Evolutionary conservation across 139 green algal species (phyloP), one percentile per base, ranked within the genome.

Genomic region (Gonium pectorale): DNA sequence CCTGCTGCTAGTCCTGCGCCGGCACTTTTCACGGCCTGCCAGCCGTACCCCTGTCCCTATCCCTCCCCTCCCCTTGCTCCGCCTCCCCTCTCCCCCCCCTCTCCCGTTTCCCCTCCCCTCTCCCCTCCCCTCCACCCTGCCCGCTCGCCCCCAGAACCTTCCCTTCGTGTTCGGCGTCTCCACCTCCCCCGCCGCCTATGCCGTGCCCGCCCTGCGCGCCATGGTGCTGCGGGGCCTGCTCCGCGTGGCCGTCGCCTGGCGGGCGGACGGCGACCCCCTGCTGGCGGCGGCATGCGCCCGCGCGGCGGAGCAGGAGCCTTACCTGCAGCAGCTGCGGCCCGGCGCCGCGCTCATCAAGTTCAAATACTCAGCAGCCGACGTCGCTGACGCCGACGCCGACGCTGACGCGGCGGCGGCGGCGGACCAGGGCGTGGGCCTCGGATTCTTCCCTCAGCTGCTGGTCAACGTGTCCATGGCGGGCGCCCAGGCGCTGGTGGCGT

Each of bases 141-240:
- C 13, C 3, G 2, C 27, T 68, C 67, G 2, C n/a, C 9, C 43
- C 11, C 73, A 81, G 73, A 38, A 40, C 29, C 75, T 82, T 27
- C 41, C 59, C n/a, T 74, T 66, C 43, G 62, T 83, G 31, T 83
- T 52, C 31, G 77, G 33, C 44, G 51, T 83, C 44, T 31, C 77
- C 38, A 37, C 77, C 4, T 56, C 77, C 3, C 43, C 62, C 37
- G 19, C 19, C 11, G 62, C 31, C 31, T 64, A 46, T n/a, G 24
- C 64, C 1, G n/a, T 54, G 31, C 46, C 63, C 27, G 64, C 44
- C 9, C 64, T 85, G 3, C 54, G 49, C 2, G 64, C 79, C 79
- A 85, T 85, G 79, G 11, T 77, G 19, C 64, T 85, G 4, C 52
- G 64, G 37, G 29, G 29, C 64, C 0, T 85, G 1, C 8, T 43